phyloP scores from a whole-genome alignment of 768 basidiomycete genomes.

The Polyporus arcularius region DNA sequence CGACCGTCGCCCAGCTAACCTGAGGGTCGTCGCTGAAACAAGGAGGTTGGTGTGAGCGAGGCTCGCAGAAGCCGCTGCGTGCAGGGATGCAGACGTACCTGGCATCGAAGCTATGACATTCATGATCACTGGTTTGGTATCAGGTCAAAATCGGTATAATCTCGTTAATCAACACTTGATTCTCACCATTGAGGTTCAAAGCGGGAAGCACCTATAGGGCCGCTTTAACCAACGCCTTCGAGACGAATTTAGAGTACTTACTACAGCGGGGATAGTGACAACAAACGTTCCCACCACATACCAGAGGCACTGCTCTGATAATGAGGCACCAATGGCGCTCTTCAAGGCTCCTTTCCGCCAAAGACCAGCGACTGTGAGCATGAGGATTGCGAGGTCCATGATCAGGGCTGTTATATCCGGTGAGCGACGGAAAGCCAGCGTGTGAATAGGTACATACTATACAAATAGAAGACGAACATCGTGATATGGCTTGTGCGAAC shows the following conservation, averaged over 20 bases:
- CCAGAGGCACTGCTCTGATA: constrained; percentile 17
- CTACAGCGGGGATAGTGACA: constrained; percentile 12
- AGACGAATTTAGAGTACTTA: not conserved
- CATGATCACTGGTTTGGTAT: constrained; percentile 7
- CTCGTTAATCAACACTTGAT: not conserved
- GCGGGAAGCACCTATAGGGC: constrained; percentile 1
- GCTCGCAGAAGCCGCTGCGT: not conserved
- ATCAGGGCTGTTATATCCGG: constrained; percentile 1
- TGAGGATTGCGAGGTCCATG: constrained; percentile 11
- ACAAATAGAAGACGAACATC: constrained; percentile 17
- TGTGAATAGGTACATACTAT: constrained; percentile 4
- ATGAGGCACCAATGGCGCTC: constrained; percentile 6
- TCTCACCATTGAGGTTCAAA: constrained; percentile 11
- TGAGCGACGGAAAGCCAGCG: no score
- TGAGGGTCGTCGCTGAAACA: constrained; percentile 6
- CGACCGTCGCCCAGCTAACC: not conserved
- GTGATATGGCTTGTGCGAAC: constrained; percentile 6
- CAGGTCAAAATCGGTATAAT: not conserved
- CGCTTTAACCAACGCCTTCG: no score
- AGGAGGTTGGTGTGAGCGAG: not conserved
- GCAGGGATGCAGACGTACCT: not conserved
- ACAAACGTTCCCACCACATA: constrained; percentile 14
- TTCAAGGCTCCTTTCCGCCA: constrained; percentile 6
- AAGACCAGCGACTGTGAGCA: constrained; percentile 9
- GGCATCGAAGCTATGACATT: constrained; percentile 17